Conservation (phyloP, 1,139 yeast species). For the Arxiozyma slooffiae region DNA sequence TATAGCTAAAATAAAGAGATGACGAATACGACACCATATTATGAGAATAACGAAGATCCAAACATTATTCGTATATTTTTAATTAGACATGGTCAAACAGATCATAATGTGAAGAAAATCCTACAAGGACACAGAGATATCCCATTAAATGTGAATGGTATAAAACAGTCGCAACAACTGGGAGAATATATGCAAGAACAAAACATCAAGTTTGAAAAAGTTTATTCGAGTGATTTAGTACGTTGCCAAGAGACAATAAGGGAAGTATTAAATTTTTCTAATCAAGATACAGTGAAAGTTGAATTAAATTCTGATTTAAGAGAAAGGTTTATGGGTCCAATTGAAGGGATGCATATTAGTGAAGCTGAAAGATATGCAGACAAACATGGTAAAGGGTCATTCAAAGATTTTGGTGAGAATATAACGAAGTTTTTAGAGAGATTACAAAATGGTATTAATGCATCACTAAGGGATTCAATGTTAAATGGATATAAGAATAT, state of each 20-base stretch:
- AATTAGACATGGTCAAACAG: slow-evolving; percentile 76
- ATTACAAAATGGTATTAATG: slow-evolving; percentile 41
- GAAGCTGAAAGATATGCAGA: slow-evolving; percentile 57
- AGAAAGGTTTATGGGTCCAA: slow-evolving; percentile 72
- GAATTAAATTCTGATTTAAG: slow-evolving; percentile 38
- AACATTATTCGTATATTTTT: slow-evolving; percentile 45
- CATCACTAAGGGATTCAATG: slow-evolving; percentile 35
- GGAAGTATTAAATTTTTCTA: slow-evolving; percentile 33
- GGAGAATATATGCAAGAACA: slow-evolving; percentile 31
- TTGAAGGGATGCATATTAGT: slow-evolving; percentile 61
- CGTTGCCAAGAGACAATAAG: slow-evolving; percentile 51
- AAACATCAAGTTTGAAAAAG: slow-evolving; percentile 36
- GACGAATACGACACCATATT: slow-evolving; percentile 3
- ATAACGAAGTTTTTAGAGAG: slow-evolving; percentile 40
- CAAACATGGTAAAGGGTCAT: slow-evolving; percentile 36
- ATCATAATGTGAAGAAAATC: slow-evolving; percentile 53
- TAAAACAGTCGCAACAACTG: slow-evolving; percentile 44
- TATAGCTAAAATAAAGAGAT: background rate
- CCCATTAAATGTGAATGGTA: slow-evolving; percentile 50
- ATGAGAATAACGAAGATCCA: slow-evolving; percentile 28
- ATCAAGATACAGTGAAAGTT: slow-evolving; percentile 7
- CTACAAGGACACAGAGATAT: slow-evolving; percentile 66
- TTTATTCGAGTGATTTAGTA: slow-evolving; percentile 50
- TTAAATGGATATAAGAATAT: slow-evolving; percentile 38
- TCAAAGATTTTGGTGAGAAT: slow-evolving; percentile 49